Percentiles rank a stretch among this genome's conserved stretches.
These are phyloP conservation scores for Magnusiomyces tetraspermus DNA, from an alignment of 1,139 yeast species.

Conservation along the genomic window DNA sequence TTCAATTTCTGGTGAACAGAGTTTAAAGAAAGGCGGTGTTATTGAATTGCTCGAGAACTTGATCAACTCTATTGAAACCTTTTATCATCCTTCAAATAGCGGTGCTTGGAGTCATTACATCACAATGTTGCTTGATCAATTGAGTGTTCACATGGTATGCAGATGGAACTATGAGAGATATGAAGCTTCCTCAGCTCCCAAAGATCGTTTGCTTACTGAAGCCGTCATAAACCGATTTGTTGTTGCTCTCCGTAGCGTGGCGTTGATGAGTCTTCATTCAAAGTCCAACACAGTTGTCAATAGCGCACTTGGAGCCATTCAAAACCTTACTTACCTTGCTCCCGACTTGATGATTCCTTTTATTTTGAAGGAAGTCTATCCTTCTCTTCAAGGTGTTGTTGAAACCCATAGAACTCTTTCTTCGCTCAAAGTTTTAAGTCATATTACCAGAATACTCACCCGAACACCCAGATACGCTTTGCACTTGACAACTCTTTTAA, in stretches of 20 bases:
- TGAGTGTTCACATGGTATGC: constrained; percentile 28
- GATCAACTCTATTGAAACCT: constrained; percentile 67
- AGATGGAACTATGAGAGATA: constrained; percentile 32
- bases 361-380: constrained; percentile 67
- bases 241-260: constrained; percentile 45
- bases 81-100: constrained; percentile 81
- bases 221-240: constrained; percentile 45
- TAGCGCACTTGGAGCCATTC: constrained; percentile 52
- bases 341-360: constrained; percentile 56
- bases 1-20: constrained; percentile 44
- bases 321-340: constrained; percentile 53
- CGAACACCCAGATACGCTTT: constrained; percentile 57
- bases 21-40: constrained; percentile 38
- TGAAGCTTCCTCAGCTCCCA: constrained; percentile 33
- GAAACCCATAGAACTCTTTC: constrained; percentile 75
- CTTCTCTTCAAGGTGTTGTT: constrained; percentile 67
- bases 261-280: constrained; percentile 71
- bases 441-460: constrained; percentile 60
- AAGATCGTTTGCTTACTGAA: constrained; percentile 33
- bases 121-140: constrained; percentile 46
- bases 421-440: constrained; percentile 60
- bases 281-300: constrained; percentile 52
- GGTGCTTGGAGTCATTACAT: constrained; percentile 79
- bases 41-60: constrained; percentile 47
- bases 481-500: constrained; percentile 66